Conservation (phyloP, 1,139 yeast species). For the Candida frijolesensis region DNA sequence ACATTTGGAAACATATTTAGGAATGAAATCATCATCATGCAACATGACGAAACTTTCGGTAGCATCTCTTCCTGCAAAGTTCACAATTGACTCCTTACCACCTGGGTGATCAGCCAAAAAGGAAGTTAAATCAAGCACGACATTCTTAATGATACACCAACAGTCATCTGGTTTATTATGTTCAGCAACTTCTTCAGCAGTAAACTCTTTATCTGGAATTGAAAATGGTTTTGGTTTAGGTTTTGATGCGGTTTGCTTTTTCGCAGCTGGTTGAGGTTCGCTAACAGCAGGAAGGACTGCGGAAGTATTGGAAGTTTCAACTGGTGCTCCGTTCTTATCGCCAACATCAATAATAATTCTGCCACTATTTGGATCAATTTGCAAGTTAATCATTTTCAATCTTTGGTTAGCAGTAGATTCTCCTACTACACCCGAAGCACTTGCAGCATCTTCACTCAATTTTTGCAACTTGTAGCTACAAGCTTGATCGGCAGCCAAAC, state of each 20-base stretch:
- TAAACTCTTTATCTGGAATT: constrained; percentile 47
- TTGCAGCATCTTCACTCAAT: constrained; percentile 20
- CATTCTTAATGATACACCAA: constrained; percentile 86
- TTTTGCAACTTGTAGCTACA: constrained; percentile 34
- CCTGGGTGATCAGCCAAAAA: constrained; percentile 88
- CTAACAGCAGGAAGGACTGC: constrained; percentile 5
- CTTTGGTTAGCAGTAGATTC: constrained; percentile 24
- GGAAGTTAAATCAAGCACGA: constrained; percentile 80
- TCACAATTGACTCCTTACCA: constrained; percentile 70
- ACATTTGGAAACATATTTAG: constrained; percentile 47
- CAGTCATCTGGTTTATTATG: constrained; percentile 68
- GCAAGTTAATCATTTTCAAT: constrained; percentile 46
- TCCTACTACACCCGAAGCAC: not conserved
- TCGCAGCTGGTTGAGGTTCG: constrained; percentile 10
- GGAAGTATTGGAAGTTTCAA: not conserved
- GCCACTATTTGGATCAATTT: constrained; percentile 38
- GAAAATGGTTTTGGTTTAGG: constrained; percentile 21
- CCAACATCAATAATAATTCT: constrained; percentile 35
- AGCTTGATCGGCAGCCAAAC: constrained; percentile 58
- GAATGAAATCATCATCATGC: constrained; percentile 56
- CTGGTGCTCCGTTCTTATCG: constrained; percentile 11
- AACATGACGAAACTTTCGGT: constrained; percentile 74
- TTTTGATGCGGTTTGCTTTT: constrained; percentile 4
- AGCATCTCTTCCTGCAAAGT: constrained; percentile 90
- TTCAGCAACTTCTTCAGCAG: constrained; percentile 59